A percentile compares a stretch with the other conserved stretches of the same genome.
Conservation (phyloP, 2,329 filamentous ascomycete genomes). For the Westerdykella ornata region DNA sequence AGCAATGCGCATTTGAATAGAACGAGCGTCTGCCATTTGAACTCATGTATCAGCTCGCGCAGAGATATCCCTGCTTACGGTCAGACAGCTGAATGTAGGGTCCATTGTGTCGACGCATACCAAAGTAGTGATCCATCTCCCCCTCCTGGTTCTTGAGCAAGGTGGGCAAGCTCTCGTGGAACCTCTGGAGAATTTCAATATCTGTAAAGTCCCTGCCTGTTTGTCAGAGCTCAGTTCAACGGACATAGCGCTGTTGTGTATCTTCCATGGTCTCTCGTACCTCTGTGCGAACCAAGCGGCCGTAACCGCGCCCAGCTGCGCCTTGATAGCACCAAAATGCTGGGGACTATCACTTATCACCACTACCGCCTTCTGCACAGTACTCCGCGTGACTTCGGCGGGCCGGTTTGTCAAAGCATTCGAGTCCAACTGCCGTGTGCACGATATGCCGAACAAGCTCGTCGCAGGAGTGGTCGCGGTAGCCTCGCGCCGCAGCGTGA, state of each 20-base stretch:
- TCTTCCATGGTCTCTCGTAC: constrained; percentile 35
- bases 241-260: background rate
- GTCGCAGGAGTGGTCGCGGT: constrained; percentile 52
- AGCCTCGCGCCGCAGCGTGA: constrained; percentile 66
- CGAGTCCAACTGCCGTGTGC: constrained; percentile 84
- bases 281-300: constrained; percentile 93
- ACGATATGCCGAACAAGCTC: constrained; percentile 92
- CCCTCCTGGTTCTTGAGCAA: constrained; percentile 57
- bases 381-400: constrained; percentile 88
- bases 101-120: constrained; percentile 44
- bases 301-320: constrained; percentile 84
- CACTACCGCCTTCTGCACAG: constrained; percentile 96
- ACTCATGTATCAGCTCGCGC: constrained; percentile 87
- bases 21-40: constrained; percentile 88
- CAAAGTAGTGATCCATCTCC: constrained; percentile 79
- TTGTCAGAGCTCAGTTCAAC: constrained; percentile 7
- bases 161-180: constrained; percentile 75
- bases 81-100: constrained; percentile 4
- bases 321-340: constrained; percentile 81
- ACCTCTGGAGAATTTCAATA: constrained; percentile 78
- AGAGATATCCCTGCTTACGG: constrained; percentile 56
- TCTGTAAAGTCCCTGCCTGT: constrained; percentile 70
- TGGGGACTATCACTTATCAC: constrained; percentile 89
- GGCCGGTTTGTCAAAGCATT: constrained; percentile 69
- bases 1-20: constrained; percentile 89